Percentiles rank a stretch among this genome's conserved stretches.
phyloP scores from a whole-genome alignment of 805 yeast species.

The Saccharomycopsis selenospora region DNA sequence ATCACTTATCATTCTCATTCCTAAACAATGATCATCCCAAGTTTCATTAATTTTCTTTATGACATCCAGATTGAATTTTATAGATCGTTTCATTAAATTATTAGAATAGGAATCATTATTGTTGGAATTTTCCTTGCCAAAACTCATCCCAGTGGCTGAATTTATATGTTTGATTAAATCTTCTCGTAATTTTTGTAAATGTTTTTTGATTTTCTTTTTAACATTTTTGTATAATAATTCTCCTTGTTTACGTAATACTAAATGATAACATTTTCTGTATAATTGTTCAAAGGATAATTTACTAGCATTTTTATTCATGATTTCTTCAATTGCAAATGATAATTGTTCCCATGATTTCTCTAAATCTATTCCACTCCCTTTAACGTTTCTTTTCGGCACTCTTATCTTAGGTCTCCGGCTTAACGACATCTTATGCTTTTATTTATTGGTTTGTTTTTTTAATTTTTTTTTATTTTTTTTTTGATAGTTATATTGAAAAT shows the following conservation, averaged over 20 bases:
- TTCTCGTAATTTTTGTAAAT: constrained; percentile 32
- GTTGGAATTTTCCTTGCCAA: background rate
- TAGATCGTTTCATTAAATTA: constrained; percentile 32
- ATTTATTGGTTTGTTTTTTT: background rate
- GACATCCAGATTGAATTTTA: constrained; percentile 25
- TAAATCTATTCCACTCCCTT: constrained; percentile 38
- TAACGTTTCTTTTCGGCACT: constrained; percentile 48
- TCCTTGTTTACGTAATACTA: constrained; percentile 68
- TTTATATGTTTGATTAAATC: constrained; percentile 19
- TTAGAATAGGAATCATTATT: constrained; percentile 20
- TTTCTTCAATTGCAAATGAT: constrained; percentile 61
- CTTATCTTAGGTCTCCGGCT: constrained; percentile 48
- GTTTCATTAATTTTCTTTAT: constrained; percentile 25
- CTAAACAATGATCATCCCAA: constrained; percentile 68
- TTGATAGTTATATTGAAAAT: no score
- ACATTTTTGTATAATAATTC: constrained; percentile 58
- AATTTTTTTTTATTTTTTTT: no score
- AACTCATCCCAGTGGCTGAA: background rate
- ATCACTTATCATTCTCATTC: constrained; percentile 76
- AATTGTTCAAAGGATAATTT: constrained; percentile 74
- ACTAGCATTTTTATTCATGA: constrained; percentile 65
- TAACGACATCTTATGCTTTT: constrained; percentile 5
- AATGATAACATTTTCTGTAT: constrained; percentile 68
- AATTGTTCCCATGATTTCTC: constrained; percentile 61
- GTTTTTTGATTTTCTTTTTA: constrained; percentile 37